Evolutionary conservation across 177 flowering plant species (phyloP).

Genomic region (Vitis hybrid): DNA sequence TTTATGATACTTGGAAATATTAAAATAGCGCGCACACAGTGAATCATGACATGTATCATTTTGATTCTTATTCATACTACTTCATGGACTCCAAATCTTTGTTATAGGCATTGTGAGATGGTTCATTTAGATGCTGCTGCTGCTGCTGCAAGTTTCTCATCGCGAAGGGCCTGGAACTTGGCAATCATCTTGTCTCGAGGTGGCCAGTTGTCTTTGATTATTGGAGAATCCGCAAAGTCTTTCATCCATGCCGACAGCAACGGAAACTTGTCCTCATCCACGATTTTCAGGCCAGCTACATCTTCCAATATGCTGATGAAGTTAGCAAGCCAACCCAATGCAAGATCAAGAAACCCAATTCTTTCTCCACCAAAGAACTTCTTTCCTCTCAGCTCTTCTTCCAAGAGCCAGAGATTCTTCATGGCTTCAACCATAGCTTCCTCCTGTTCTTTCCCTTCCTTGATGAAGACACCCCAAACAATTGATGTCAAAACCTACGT

Average conservation of each 20-base stretch:
- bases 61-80: no score
- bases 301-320: constrained; percentile 6
- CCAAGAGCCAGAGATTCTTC: constrained; percentile 23
- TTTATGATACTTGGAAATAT: no score
- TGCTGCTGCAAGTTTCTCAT: background rate
- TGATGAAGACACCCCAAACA: constrained; percentile 6
- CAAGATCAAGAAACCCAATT: constrained; percentile 34
- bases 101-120: no score
- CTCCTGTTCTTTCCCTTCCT: constrained; percentile 12
- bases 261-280: constrained; percentile 27
- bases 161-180: constrained; percentile 22
- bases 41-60: no score
- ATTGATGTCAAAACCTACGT: constrained; percentile 13
- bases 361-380: constrained; percentile 39
- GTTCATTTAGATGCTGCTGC: no score
- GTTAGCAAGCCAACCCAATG: constrained; percentile 34
- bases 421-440: background rate
- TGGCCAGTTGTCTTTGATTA: constrained; percentile 34
- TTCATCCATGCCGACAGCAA: constrained; percentile 24
- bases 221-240: constrained; percentile 27
- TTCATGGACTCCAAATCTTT: no score
- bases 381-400: constrained; percentile 28
- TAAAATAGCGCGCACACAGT: no score
- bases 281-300: background rate
- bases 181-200: constrained; percentile 30